Percentiles rank a stretch among this genome's conserved stretches.
Evolutionary conservation across 768 basidiomycete genomes (phyloP).

Genomic region (Boletus eberwhitei): DNA sequence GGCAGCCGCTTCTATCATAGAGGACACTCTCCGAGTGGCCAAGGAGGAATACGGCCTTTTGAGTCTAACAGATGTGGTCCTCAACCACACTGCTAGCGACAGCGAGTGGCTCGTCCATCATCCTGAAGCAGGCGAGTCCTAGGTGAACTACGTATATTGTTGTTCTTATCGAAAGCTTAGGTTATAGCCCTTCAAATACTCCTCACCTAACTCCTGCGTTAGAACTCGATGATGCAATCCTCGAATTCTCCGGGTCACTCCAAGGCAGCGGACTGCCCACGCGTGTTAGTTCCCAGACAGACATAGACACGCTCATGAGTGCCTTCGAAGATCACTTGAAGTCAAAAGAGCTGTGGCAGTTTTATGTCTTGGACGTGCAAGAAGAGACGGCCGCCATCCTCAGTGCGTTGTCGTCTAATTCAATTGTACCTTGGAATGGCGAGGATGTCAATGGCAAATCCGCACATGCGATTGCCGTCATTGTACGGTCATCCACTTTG

Average conservation of each 20-base stretch:
- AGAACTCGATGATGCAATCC: slow-evolving; percentile 84
- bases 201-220: slow-evolving; percentile 92
- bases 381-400: slow-evolving; percentile 57
- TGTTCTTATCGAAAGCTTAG: slow-evolving; percentile 37
- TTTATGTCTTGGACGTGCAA: slow-evolving; percentile 80
- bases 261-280: slow-evolving; percentile 69
- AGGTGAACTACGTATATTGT: not conserved
- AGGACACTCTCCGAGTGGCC: slow-evolving; percentile 64
- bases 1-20: slow-evolving; percentile 54
- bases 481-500: slow-evolving; percentile 50
- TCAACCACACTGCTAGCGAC: slow-evolving; percentile 97
- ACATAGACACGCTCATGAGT: slow-evolving; percentile 63
- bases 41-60: slow-evolving; percentile 85
- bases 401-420: slow-evolving; percentile 29
- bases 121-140: slow-evolving; percentile 82
- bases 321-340: slow-evolving; percentile 63
- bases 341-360: slow-evolving; percentile 83
- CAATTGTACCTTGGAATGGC: slow-evolving; percentile 58
- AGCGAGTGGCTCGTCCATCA: slow-evolving; percentile 89
- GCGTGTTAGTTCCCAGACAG: slow-evolving; percentile 55
- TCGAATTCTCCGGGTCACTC: slow-evolving; percentile 74
- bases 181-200: slow-evolving; percentile 86
- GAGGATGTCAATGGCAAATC: slow-evolving; percentile 55
- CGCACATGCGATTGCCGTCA: slow-evolving; percentile 61
- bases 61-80: slow-evolving; percentile 90